Evolutionary conservation across 2,329 filamentous ascomycete genomes (phyloP).

Genomic region (Torrubiellomyces zombiae): DNA sequence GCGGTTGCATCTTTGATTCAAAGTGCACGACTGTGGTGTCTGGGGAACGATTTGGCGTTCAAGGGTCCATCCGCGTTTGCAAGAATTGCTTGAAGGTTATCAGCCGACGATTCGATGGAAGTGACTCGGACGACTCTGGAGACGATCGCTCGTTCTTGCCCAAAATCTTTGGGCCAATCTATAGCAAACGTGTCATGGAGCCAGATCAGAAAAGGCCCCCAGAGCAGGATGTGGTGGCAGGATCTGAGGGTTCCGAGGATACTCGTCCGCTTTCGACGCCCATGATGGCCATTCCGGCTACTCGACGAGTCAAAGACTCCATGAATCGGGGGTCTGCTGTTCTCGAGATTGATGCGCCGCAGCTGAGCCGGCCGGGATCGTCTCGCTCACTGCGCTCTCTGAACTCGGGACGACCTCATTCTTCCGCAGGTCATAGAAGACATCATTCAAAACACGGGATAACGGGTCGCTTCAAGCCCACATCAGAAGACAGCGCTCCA

Average conservation of each 20-base stretch:
- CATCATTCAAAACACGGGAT: conserved; percentile 80
- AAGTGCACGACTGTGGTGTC: conserved; percentile 90
- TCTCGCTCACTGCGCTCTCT: conserved; percentile 74
- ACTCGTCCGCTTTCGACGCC: conserved; percentile 43
- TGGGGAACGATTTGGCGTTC: conserved; percentile 73
- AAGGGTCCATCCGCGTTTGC: conserved; percentile 73
- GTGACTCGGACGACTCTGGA: conserved; percentile 71
- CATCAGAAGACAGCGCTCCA: conserved; percentile 66
- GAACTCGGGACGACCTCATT: conserved; percentile 52
- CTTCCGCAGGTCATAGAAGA: conserved; percentile 57
- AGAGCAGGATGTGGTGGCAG: conserved; percentile 21
- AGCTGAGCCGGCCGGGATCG: conserved; percentile 79
- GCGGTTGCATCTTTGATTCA: conserved; percentile 96
- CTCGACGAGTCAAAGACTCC: conserved; percentile 52
- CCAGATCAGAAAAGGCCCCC: conserved; percentile 18
- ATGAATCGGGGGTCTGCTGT: conserved; percentile 68
- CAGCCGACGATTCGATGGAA: conserved; percentile 75
- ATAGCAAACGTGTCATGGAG: conserved; percentile 23
- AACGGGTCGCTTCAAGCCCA: conserved; percentile 53
- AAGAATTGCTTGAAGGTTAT: conserved; percentile 87
- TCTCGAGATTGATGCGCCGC: conserved; percentile 74
- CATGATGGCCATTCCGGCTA: conserved; percentile 55
- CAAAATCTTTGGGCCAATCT: conserved; percentile 40
- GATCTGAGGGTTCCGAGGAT: conserved; percentile 27
- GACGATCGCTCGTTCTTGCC: conserved; percentile 58